phyloP scores from a whole-genome alignment of 1,284 basidiomycete species.

The Tremellales sp. region DNA sequence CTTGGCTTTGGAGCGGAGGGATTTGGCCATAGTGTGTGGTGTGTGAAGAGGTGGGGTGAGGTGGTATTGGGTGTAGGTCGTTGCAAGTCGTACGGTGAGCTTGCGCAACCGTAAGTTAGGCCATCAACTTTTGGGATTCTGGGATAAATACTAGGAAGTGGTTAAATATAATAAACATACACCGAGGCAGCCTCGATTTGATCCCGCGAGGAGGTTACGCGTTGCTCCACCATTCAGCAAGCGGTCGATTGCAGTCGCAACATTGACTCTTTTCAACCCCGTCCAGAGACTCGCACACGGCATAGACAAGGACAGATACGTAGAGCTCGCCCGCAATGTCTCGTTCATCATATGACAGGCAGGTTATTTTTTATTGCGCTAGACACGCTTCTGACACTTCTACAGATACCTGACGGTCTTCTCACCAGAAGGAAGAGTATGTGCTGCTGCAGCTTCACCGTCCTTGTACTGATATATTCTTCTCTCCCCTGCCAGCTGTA shows the following conservation, averaged over 20 bases:
- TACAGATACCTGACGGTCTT: constrained; percentile 52
- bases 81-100: not conserved
- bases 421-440: constrained; percentile 51
- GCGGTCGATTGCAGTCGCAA: too few species aligned
- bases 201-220: too few species aligned
- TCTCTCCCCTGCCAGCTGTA: constrained; percentile 53
- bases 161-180: constrained; percentile 1
- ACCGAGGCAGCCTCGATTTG: too few species aligned
- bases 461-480: not conserved
- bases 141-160: constrained; percentile 1
- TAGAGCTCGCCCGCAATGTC: constrained; percentile 27
- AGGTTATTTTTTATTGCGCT: not conserved
- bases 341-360: constrained; percentile 49
- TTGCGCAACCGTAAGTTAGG: not conserved
- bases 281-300: too few species aligned
- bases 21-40: constrained; percentile 74
- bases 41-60: constrained; percentile 5
- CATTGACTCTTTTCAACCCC: too few species aligned
- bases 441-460: constrained; percentile 8
- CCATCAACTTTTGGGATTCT: constrained; percentile 5
- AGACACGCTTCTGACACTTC: constrained; percentile 9
- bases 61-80: not conserved
- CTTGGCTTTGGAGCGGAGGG: constrained; percentile 82
- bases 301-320: too few species aligned
- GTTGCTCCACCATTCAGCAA: too few species aligned